Evolutionary conservation across 2,329 filamentous ascomycete species (phyloP).

Genomic region (Talaromyces marneffei): DNA sequence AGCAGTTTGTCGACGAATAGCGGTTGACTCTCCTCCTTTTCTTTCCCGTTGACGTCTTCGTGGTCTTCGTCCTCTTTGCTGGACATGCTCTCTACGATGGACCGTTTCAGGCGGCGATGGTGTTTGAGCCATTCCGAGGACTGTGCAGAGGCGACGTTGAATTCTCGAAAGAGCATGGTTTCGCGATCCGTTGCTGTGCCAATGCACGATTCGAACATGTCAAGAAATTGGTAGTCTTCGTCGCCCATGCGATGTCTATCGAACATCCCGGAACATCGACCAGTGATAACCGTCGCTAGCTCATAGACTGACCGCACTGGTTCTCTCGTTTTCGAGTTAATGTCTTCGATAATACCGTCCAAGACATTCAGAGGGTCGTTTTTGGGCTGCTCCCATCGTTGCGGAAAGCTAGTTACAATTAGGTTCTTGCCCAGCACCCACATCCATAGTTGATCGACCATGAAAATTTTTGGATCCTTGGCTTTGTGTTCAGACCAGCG

Average conservation of each 20-base stretch:
- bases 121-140: slow-evolving; percentile 52
- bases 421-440: slow-evolving; percentile 56
- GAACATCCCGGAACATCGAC: slow-evolving; percentile 56
- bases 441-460: slow-evolving; percentile 66
- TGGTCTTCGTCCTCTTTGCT: slow-evolving; percentile 19
- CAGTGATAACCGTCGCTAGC: slow-evolving; percentile 56
- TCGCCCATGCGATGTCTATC: slow-evolving; percentile 54
- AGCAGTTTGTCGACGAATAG: slow-evolving; percentile 42
- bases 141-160: slow-evolving; percentile 54
- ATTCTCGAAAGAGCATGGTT: slow-evolving; percentile 54
- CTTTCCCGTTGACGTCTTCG: slow-evolving; percentile 17
- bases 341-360: slow-evolving; percentile 57
- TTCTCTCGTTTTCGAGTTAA: slow-evolving; percentile 58
- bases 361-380: slow-evolving; percentile 60
- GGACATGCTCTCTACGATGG: slow-evolving; percentile 20
- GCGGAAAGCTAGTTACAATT: slow-evolving; percentile 45
- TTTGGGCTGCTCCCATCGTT: slow-evolving; percentile 48
- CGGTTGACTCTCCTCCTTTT: slow-evolving; percentile 32
- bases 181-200: slow-evolving; percentile 50
- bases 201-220: slow-evolving; percentile 63
- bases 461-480: slow-evolving; percentile 55
- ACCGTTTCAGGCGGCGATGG: slow-evolving; percentile 41
- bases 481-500: slow-evolving; percentile 28
- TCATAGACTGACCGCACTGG: slow-evolving; percentile 58
- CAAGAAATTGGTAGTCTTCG: slow-evolving; percentile 58